These are phyloP conservation scores for Rhododendron ovatum DNA, from an alignment of 148 eudicot genomes.

Conservation along the genomic window DNA sequence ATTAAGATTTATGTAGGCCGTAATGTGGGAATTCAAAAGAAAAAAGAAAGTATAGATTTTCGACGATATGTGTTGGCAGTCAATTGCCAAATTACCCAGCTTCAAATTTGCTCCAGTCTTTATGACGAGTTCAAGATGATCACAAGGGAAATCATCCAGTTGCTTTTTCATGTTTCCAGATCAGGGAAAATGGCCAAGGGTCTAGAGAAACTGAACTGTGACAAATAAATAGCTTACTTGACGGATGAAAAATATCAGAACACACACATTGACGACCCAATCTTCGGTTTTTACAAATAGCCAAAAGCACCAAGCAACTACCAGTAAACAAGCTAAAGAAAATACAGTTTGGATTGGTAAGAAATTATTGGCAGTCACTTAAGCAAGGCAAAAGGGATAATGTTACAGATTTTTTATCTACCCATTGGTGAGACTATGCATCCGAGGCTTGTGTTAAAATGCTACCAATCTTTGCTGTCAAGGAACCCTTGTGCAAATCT, in stretches of 20 bases:
- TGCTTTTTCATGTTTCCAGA: not conserved
- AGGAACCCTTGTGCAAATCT: constrained; percentile 40
- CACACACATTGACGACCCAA: not conserved
- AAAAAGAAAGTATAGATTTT: not conserved
- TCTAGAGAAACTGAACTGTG: not conserved
- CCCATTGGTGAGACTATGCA: not conserved
- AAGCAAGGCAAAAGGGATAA: not conserved
- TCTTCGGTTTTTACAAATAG: not conserved
- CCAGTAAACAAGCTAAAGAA: not conserved
- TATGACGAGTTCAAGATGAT: not conserved
- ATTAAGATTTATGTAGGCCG: not conserved
- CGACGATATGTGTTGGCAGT: not conserved
- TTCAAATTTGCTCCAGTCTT: not conserved
- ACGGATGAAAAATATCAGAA: not conserved
- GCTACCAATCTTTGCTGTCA: constrained; percentile 14
- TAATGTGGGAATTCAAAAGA: not conserved
- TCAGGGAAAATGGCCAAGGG: not conserved
- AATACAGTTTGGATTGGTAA: not conserved
- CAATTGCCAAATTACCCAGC: not conserved
- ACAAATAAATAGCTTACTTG: not conserved
- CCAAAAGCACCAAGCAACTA: not conserved
- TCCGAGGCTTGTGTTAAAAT: constrained; percentile 9
- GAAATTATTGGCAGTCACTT: not conserved
- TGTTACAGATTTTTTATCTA: not conserved
- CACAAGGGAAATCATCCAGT: not conserved